phyloP scores from a whole-genome alignment of 2,329 filamentous ascomycete genomes.

The Aspergillus arachidicola region DNA sequence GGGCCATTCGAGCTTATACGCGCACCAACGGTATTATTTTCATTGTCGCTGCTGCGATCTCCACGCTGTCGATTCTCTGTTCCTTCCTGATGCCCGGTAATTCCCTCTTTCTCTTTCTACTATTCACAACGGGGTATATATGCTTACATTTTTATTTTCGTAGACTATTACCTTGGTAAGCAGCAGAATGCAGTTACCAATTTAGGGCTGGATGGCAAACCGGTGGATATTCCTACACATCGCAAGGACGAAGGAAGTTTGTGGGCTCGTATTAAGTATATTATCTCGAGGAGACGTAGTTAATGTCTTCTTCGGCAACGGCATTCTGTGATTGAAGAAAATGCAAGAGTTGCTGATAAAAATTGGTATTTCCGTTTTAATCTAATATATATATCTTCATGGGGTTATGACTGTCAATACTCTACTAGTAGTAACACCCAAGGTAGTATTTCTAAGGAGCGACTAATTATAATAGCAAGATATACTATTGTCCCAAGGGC shows the following conservation, averaged over 20 bases:
- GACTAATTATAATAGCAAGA: too few species aligned
- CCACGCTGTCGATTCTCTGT: neutral
- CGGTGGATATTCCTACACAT: neutral
- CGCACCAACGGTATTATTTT: neutral
- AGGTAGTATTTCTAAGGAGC: rapidly evolving
- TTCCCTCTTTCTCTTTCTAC: neutral
- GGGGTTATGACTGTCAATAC: too few species aligned
- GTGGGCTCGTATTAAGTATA: neutral
- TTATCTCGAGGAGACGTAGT: neutral
- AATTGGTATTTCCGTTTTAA: too few species aligned
- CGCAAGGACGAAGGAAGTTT: rapidly evolving
- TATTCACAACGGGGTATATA: neutral
- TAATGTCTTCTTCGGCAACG: neutral
- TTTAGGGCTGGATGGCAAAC: neutral
- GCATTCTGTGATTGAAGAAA: too few species aligned
- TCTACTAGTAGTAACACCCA: too few species aligned
- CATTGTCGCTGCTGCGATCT: neutral
- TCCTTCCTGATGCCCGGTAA: neutral
- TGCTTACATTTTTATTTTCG: neutral
- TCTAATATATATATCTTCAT: too few species aligned
- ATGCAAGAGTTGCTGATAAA: neutral
- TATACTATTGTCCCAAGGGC: too few species aligned
- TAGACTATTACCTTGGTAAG: neutral
- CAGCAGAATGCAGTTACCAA: neutral
- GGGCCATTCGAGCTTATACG: neutral